Evolutionary conservation across 1,284 basidiomycete genomes (phyloP).

Genomic region (Chondrostereum purpureum): DNA sequence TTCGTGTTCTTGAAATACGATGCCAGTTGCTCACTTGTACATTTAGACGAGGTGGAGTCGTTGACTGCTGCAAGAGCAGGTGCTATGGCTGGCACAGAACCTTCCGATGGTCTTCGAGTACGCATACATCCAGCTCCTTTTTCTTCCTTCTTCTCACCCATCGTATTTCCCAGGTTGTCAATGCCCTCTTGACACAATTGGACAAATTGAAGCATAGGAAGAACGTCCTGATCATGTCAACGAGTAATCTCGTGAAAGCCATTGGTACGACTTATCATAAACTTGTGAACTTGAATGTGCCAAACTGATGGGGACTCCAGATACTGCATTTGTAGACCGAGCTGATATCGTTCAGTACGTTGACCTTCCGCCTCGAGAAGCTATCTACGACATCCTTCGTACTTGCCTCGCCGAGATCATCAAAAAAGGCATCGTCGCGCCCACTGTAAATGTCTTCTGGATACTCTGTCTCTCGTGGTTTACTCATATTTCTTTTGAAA

Average conservation of each 20-base stretch:
- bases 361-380: conserved; percentile 83
- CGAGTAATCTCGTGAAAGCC: conserved; percentile 90
- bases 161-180: conserved; percentile 70
- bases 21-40: conserved; percentile 9
- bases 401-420: conserved; percentile 81
- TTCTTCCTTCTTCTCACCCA: background rate
- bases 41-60: conserved; percentile 90
- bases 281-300: background rate
- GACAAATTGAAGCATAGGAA: conserved; percentile 91
- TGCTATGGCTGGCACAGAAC: conserved; percentile 92
- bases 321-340: conserved; percentile 92
- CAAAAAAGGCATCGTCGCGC: conserved; percentile 60
- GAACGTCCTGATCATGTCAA: conserved; percentile 95
- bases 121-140: conserved; percentile 17
- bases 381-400: conserved; percentile 90
- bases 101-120: conserved; percentile 90
- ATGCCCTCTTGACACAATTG: conserved; percentile 93
- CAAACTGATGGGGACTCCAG: conserved; percentile 32
- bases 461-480: conserved; percentile 4
- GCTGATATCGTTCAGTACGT: conserved; percentile 97
- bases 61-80: conserved; percentile 90
- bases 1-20: background rate
- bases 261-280: conserved; percentile 67
- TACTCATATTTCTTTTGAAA: conserved; percentile 21
- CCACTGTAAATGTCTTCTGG: conserved; percentile 39